These are phyloP conservation scores for Fusarium sterilihyphosum DNA, from an alignment of 2,329 filamentous ascomycete species.

Conservation along the genomic window DNA sequence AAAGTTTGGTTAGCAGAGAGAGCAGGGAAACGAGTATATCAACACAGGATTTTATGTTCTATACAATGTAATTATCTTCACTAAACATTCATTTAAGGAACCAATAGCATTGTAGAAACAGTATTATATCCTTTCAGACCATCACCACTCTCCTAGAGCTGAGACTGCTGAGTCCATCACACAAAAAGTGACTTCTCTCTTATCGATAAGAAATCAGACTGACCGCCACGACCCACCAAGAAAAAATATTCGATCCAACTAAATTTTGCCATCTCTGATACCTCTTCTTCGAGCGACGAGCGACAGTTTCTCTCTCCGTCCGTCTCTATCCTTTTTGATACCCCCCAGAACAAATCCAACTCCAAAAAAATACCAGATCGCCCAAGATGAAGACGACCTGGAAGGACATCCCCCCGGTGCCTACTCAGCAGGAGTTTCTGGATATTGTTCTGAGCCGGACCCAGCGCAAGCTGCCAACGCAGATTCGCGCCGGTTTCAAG, in stretches of 20 bases:
- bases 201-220: conserved; percentile 26
- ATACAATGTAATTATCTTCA: too few species aligned
- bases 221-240: conserved; percentile 42
- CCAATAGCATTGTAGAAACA: not conserved
- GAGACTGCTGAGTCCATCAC: not conserved
- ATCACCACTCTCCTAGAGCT: not conserved
- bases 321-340: conserved; percentile 4
- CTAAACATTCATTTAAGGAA: not conserved
- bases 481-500: conserved; percentile 94
- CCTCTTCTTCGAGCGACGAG: conserved; percentile 26
- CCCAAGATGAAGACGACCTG: conserved; percentile 70
- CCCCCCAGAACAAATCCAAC: conserved; percentile 5
- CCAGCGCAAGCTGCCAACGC: conserved; percentile 90
- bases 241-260: conserved; percentile 49
- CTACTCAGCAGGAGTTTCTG: conserved; percentile 93
- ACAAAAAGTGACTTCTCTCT: conserved; percentile 31
- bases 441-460: conserved; percentile 96
- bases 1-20: not conserved
- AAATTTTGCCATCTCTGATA: conserved; percentile 39
- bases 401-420: conserved; percentile 87
- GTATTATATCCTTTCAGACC: not conserved
- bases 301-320: conserved; percentile 30
- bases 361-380: conserved; percentile 41
- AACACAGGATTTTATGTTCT: not conserved
- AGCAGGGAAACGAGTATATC: not conserved